Evolutionary conservation across 1,284 basidiomycete species (phyloP), one percentile per base, ranked within the genome.

Genomic region (Microbotryum intermedium): DNA sequence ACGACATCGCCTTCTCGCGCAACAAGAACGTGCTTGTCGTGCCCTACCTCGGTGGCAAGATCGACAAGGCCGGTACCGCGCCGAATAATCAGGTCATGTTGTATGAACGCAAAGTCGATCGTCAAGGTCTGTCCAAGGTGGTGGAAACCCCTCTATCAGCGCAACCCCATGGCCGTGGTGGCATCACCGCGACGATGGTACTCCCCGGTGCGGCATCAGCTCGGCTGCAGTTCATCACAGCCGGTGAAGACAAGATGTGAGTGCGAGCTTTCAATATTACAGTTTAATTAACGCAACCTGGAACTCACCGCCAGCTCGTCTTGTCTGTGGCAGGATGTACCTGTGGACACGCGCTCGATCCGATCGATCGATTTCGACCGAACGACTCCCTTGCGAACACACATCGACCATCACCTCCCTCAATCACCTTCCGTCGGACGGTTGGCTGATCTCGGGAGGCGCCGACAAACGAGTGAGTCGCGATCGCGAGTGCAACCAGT

Each of bases 81-180:
- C 65, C 65, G 16, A 57, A 59, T 39, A 53, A 55, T 23, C 65
- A 66, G 48, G 55, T 66, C 42, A 50, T 61, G 11, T 46, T 66
- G 1, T 66, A 55, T 55, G 59, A 59, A 30, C 52, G 59, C 8
- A 55, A 39, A 64, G 1, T 6, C n/a, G 7, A 8, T 9, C 3
- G 11, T 30, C 30, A 30, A 21, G 20, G 49, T 6, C 25, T 6
- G 7, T 47, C 43, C 7, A 42, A 25, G 8, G 49, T 54, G 16
- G n/a, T 60, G 28, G 29, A 51, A 16, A 50, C 50, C n/a, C 50
- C 50, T 20, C 34, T 60, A 13, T 13, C 30, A 2, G 59, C 52
- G 13, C 48, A 51, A 42, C 65, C 65, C 45, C 65, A 66, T 28
- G 21, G 25, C 23, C 18, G 49, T 3, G 59, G 65, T 11, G 65